Percentiles rank a stretch among this genome's conserved stretches.
Conservation (phyloP, 2,329 filamentous ascomycete genomes). For the Hawksworthiomyces lignivorus region DNA sequence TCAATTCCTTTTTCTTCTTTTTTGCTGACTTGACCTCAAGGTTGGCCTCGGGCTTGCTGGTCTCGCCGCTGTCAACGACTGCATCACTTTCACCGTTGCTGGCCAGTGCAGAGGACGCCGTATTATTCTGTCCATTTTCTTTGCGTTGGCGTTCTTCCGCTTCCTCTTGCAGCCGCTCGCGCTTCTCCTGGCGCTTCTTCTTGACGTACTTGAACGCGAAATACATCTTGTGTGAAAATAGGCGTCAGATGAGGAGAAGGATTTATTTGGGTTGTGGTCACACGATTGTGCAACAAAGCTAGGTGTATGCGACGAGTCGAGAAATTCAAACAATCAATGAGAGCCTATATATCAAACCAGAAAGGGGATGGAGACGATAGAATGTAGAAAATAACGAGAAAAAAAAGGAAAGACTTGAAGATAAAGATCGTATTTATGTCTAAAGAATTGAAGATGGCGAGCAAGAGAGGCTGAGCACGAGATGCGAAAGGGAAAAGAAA, state of each 20-base stretch:
- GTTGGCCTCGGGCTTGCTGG: neutral
- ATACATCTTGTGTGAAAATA: constrained; percentile 14
- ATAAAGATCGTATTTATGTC: too few relatives aligned
- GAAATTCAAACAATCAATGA: too few relatives aligned
- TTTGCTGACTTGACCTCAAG: neutral
- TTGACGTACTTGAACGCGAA: constrained; percentile 17
- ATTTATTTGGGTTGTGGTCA: too few relatives aligned
- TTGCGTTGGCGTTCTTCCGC: neutral
- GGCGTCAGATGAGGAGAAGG: neutral
- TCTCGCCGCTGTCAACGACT: neutral
- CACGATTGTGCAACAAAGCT: too few relatives aligned
- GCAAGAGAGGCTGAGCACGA: too few relatives aligned
- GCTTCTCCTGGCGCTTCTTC: constrained; percentile 15
- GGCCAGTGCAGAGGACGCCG: neutral
- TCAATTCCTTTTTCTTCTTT: constrained; percentile 9
- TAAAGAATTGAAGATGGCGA: too few relatives aligned
- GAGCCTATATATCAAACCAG: too few relatives aligned
- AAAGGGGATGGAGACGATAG: neutral
- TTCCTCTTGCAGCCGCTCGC: constrained; percentile 1
- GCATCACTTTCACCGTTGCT: neutral
- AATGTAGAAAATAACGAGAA: neutral
- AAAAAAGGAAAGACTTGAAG: neutral
- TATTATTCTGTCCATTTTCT: too few relatives aligned
- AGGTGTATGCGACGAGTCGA: too few relatives aligned
- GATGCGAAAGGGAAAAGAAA: too few relatives aligned